phyloP scores from a whole-genome alignment of 495 filamentous ascomycete species.

The Talaromyces wortmannii region DNA sequence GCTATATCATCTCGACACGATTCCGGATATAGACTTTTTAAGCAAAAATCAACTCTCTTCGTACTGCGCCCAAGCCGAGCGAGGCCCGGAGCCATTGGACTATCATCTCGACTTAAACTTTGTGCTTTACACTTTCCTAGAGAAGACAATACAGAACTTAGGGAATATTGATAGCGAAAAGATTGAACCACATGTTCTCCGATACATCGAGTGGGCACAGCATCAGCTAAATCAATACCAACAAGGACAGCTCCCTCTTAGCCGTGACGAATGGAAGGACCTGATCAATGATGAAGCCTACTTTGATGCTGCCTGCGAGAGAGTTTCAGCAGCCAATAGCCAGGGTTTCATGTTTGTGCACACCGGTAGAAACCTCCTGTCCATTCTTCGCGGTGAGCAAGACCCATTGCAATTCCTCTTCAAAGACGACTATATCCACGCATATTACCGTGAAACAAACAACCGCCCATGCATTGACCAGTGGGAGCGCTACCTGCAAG shows the following conservation, averaged over 20 bases:
- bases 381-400: slow-evolving; percentile 21
- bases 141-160: neutral
- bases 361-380: slow-evolving; percentile 9
- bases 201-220: slow-evolving; percentile 6
- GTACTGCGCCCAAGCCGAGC: slow-evolving; percentile 1
- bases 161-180: neutral
- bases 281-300: neutral
- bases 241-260: slow-evolving; percentile 2
- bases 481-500: neutral
- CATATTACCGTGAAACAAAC: neutral
- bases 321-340: neutral
- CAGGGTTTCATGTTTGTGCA: neutral
- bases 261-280: slow-evolving; percentile 1
- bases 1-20: neutral
- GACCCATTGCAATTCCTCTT: slow-evolving; percentile 6
- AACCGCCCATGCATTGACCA: neutral
- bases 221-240: slow-evolving; percentile 1
- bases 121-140: slow-evolving; percentile 4
- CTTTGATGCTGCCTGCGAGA: neutral
- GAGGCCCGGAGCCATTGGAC: neutral
- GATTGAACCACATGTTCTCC: slow-evolving; percentile 2
- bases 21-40: neutral
- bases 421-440: neutral
- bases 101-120: slow-evolving; percentile 2
- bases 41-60: neutral